Base-by-base conservation (phyloP, 1,284 basidiomycete species). In the Cutaneotrichosporon spelunceum region DNA sequence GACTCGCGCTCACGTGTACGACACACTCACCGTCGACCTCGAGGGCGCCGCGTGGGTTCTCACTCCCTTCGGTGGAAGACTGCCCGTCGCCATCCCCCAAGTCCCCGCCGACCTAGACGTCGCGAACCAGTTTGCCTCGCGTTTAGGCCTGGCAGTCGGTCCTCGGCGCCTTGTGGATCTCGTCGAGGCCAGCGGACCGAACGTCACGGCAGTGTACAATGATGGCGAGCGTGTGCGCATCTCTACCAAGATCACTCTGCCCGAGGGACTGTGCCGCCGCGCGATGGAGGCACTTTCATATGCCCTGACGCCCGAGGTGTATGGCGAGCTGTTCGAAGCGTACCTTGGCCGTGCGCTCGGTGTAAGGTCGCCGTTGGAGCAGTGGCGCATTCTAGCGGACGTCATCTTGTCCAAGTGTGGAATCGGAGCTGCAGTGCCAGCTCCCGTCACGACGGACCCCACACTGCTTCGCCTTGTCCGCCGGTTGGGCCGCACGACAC, bases 1-100 rank as follows among this genome's bases (percentile, higher is more conserved):
- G 1, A 89, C 87, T 1, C 83, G 90, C 23, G 78, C 78, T 11
- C 78, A 80, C 14, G 80, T 90, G 16, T 83, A 82, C 73, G 92
- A 93, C 75, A 80, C 90, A 7, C 75, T 93, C 8, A 74, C 88
- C 19, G 73, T 90, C 34, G 84, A 82, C 57, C 81, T 83, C 1
- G 81, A 84, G 56, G 81, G 84, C 5, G 72, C 72, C 7, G 72
- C 89, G 13, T 74, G 79, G 1, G 69, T 92, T 6, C 72, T 88
- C 26, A 87, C 86, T 0, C 87, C 88, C 64, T 87, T 86, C 0
- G 73, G 13, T 76, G 79, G 47, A 82, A 84, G 62, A 70, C 34
- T 89, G 14, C 48, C 64, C 6, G 52, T 72, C 14, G 34, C 54
- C 30, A 49, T 66, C 11, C 63, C 65, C 10, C 34, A 72, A 50